Percentiles rank a stretch among this genome's conserved stretches.
phyloP scores from a whole-genome alignment of 208 protist genomes.

The Leishmania amazonensis region DNA sequence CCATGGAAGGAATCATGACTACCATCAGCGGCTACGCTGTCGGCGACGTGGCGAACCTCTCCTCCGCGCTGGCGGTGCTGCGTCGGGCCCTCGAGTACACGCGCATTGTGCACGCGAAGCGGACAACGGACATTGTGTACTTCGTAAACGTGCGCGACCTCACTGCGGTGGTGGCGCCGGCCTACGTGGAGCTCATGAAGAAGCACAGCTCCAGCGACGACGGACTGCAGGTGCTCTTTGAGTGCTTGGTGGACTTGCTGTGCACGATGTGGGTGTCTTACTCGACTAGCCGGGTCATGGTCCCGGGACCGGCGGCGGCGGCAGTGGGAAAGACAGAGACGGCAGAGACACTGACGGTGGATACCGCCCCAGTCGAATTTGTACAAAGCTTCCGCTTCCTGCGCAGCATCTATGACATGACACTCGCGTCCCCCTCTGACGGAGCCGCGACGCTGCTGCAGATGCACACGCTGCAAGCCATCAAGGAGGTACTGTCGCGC shows the following conservation, averaged over 20 bases:
- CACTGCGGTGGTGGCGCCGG: constrained; percentile 49
- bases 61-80: constrained; percentile 58
- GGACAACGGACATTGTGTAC: constrained; percentile 46
- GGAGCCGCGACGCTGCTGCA: constrained; percentile 42
- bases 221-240: constrained; percentile 59
- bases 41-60: constrained; percentile 50
- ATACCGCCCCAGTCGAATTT: constrained; percentile 35
- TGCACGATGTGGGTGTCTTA: constrained; percentile 56
- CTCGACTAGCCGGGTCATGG: constrained; percentile 12
- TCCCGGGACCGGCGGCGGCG: neutral
- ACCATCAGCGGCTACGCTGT: constrained; percentile 38
- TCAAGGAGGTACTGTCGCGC: constrained; percentile 76
- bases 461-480: constrained; percentile 74
- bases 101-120: constrained; percentile 53
- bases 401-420: constrained; percentile 30
- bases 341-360: constrained; percentile 17
- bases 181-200: constrained; percentile 54
- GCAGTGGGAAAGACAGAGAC: neutral
- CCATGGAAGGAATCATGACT: constrained; percentile 55
- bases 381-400: constrained; percentile 62
- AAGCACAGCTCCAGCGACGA: constrained; percentile 59
- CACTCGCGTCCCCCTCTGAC: constrained; percentile 14
- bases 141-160: constrained; percentile 70
- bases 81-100: constrained; percentile 70
- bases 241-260: constrained; percentile 64